Base-by-base conservation (phyloP, 805 yeast genomes). In the Metschnikowia matae region DNA sequence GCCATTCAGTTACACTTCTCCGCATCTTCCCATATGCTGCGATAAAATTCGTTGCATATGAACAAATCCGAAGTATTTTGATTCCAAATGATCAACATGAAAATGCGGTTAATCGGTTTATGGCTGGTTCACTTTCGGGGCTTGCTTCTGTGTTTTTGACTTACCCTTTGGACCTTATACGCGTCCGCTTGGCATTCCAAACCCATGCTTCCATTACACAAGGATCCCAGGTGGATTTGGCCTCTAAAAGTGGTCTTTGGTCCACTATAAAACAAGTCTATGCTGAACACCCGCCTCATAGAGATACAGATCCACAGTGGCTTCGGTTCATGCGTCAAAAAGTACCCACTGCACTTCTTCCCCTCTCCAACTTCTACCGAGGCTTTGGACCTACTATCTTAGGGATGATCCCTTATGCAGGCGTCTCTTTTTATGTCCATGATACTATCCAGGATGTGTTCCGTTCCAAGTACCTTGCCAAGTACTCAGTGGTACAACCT, bases 401-500 rank as follows among this genome's bases (percentile, higher is more conserved):
- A 38, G 99, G 99, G 10, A 91, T 94, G 96, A 77, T 94, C 20
- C 99, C 99, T 1, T 94, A 94, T 65, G 99, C 99, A 1, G 99
- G 99, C 10, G 97, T 92, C 3, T 88, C 97, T 3, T 94, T 94
- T 62, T 87, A 90, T 70, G 87, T 96, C 3, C 98, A 94, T 68
- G 99, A 94, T 70, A 65, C 83, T 50, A 75, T 91, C 51, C 98
- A 92, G 68, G 99, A 94, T 68, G 61, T 91, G 1, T 81, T 94
- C 62, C 75, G 96, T 54, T 74, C 85, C n/a, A 73, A 75, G 11
- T 48, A 62, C 11, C 65, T 91, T 5, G 73, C 83, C 2, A 68
- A 71, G 13, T 80, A 81, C 56, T 39, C 41, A 6, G 79, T 89
- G 0, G 83, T 73, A 35, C 35, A 62, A 55, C 49, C 55, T 34